Evolutionary conservation across 2,329 filamentous ascomycete species (phyloP), one percentile per base, ranked within the genome.

Genomic region (Trichoderma semiorbis): DNA sequence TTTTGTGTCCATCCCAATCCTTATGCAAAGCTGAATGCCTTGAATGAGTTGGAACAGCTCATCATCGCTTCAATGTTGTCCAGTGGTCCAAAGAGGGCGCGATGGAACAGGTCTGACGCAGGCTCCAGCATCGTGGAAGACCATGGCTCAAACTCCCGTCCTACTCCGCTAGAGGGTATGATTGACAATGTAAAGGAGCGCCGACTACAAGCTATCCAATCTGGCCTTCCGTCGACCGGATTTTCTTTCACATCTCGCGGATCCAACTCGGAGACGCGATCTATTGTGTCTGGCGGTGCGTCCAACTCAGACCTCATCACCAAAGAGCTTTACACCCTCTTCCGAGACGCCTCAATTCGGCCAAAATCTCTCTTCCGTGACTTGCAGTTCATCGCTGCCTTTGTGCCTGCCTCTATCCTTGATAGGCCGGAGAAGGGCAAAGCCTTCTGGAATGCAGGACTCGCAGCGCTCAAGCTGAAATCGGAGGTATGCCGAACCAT

Each of bases 1-100:
- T 97, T 99, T 76, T 94, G 93, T 55, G 93, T 95, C 5, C 93
- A 97, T 75, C 93, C 93, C 0, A 97, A 96, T 78, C 96, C 96
- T 0, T 92, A 92, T 75, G 87, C 89, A 26, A 99, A 99, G 81
- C 87, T 99, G 14, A 91, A 92, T 74, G 92, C 93, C 0, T 84
- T 98, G 5, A 90, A 92, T 73, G 94, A 98, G 79, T 86, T 99
- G 6, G 91, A 97, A 77, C 89, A 92, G 55, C 86, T 99, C 60
- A 93, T 97, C 71, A 85, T 93, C 30, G 92, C 93, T 1, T 95
- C 92, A 0, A 82, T 95, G 36, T 73, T 79, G 30, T 79, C 80
- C 3, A 82, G 73, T 53, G 77, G 79, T 12, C 76, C 80, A 4
- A 82, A 79, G 73, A 79, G 78, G 64, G 75, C 79, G 3, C 77